Conservation (phyloP, 1,284 basidiomycete genomes). For the Sutorius eximius region DNA sequence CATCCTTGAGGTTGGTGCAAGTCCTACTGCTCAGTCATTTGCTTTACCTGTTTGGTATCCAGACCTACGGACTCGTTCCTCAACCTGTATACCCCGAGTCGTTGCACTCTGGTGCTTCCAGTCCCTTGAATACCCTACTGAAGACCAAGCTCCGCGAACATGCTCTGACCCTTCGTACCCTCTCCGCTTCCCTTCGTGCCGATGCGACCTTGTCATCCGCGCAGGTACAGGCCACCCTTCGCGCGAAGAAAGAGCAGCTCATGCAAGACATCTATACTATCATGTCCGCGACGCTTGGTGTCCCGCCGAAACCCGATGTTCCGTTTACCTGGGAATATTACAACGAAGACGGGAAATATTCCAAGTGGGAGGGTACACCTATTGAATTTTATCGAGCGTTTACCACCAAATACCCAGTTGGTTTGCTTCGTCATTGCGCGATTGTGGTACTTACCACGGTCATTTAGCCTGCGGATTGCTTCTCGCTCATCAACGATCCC, state of each 20-base stretch:
- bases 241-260: conserved; percentile 81
- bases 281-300: conserved; percentile 83
- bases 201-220: conserved; percentile 44
- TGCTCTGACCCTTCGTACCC: conserved; percentile 74
- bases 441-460: conserved; percentile 3
- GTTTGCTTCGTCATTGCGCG: conserved; percentile 21
- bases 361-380: conserved; percentile 79
- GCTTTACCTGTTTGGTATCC: not conserved
- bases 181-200: conserved; percentile 53
- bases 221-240: conserved; percentile 50
- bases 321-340: conserved; percentile 88
- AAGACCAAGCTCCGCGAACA: conserved; percentile 92
- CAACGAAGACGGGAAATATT: conserved; percentile 77
- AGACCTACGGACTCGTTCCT: conserved; percentile 84
- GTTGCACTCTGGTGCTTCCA: conserved; percentile 74
- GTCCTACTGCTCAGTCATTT: not conserved
- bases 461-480: conserved; percentile 61
- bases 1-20: conserved; percentile 57
- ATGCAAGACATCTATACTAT: conserved; percentile 87
- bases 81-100: conserved; percentile 86
- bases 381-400: conserved; percentile 75
- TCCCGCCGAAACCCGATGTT: conserved; percentile 72
- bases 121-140: conserved; percentile 74
- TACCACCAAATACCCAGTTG: conserved; percentile 56
- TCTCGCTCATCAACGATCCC: conserved; percentile 95